A percentile compares a stretch with the other conserved stretches of the same genome.
Conservation (phyloP, 768 basidiomycete species). For the Kwoniella bestiolae region DNA sequence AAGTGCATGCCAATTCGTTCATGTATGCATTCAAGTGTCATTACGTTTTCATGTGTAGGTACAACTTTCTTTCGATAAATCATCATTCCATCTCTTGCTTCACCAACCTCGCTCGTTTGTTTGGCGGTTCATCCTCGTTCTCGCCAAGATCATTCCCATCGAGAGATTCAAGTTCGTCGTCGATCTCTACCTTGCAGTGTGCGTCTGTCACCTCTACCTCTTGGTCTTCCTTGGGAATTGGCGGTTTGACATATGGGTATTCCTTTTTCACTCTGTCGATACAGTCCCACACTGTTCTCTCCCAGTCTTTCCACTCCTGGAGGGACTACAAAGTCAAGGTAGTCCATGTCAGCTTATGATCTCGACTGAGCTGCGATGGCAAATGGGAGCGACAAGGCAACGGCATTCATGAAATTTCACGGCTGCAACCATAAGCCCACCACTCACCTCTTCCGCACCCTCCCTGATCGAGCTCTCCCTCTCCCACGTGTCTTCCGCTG, state of each 20-base stretch:
- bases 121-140: not conserved
- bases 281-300: constrained; percentile 26
- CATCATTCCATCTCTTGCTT: not conserved
- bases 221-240: not conserved
- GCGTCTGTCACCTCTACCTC: not conserved
- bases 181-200: not conserved
- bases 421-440: too few relatives aligned
- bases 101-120: not conserved
- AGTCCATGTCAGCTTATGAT: too few relatives aligned
- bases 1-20: not conserved
- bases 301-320: constrained; percentile 41
- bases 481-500: constrained; percentile 47
- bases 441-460: constrained; percentile 22
- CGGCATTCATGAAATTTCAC: too few relatives aligned
- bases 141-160: not conserved
- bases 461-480: constrained; percentile 19
- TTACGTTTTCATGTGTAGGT: not conserved
- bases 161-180: not conserved
- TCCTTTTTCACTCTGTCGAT: constrained; percentile 28
- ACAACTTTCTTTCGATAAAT: not conserved
- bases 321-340: constrained; percentile 30
- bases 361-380: too few relatives aligned
- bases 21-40: not conserved
- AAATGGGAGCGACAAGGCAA: too few relatives aligned
- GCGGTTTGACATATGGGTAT: constrained; percentile 9